Percentiles rank a stretch among this genome's conserved stretches.
Evolutionary conservation across 2,329 filamentous ascomycete species (phyloP).

Genomic region (Chaetomiaceae sp.): DNA sequence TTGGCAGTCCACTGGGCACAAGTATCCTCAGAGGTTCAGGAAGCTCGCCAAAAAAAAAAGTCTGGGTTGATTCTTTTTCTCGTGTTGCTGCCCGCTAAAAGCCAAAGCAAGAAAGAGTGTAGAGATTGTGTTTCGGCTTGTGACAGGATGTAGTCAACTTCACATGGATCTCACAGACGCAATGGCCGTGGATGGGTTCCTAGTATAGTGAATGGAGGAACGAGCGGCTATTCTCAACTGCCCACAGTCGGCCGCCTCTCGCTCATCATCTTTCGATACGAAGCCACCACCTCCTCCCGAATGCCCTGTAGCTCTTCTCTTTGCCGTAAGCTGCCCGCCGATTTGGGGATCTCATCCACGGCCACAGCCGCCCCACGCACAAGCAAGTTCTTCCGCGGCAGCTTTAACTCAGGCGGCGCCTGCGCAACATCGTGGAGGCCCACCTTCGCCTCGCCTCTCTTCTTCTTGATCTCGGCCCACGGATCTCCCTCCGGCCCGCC

Average conservation of each 20-base stretch:
- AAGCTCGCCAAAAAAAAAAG: not conserved
- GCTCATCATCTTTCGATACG: conserved; percentile 66
- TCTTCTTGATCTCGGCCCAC: conserved; percentile 67
- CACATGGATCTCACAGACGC: too few relatives aligned
- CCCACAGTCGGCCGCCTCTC: conserved; percentile 34
- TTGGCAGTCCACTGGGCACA: not conserved
- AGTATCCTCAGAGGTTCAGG: too few relatives aligned
- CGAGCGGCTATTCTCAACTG: not conserved
- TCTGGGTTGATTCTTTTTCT: too few relatives aligned
- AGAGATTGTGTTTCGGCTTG: too few relatives aligned
- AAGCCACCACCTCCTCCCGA: conserved; percentile 63
- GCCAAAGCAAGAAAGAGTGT: too few relatives aligned
- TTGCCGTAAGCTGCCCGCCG: conserved; percentile 63
- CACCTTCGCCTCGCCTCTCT: conserved; percentile 50
- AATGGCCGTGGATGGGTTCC: too few relatives aligned
- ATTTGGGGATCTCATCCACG: conserved; percentile 62
- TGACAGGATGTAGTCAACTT: too few relatives aligned
- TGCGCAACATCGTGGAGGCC: conserved; percentile 57
- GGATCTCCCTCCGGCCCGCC: conserved; percentile 56
- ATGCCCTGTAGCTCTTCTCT: conserved; percentile 67
- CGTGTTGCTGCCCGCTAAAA: too few relatives aligned
- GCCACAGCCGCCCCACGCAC: conserved; percentile 59
- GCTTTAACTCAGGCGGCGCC: conserved; percentile 68
- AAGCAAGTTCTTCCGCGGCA: conserved; percentile 58
- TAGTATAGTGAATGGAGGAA: too few relatives aligned